Percentiles rank a stretch among this genome's conserved stretches.
These are phyloP conservation scores for Sporisorium graminicola DNA, from an alignment of 1,284 basidiomycete genomes.

Conservation along the genomic window DNA sequence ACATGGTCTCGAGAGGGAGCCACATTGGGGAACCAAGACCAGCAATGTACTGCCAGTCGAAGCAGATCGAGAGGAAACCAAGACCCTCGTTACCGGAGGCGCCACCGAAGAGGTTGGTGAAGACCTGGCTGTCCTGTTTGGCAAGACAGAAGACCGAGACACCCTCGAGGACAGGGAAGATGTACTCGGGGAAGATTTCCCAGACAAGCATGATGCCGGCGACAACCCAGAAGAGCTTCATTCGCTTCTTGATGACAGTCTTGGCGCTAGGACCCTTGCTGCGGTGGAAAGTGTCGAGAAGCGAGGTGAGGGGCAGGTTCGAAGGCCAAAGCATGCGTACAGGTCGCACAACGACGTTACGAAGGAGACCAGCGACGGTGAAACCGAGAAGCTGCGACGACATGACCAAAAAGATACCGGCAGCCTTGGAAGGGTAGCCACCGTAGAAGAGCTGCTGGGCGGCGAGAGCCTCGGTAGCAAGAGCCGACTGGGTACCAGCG, in stretches of 20 bases:
- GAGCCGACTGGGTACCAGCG: conserved; percentile 27
- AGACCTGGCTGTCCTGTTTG: conserved; percentile 33
- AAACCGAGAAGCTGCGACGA: conserved; percentile 79
- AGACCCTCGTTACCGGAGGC: conserved; percentile 44
- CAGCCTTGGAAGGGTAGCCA: conserved; percentile 31
- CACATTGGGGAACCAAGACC: conserved; percentile 29
- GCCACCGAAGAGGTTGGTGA: conserved; percentile 47
- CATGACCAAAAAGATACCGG: conserved; percentile 75
- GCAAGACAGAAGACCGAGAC: conserved; percentile 71
- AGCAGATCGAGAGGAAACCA: conserved; percentile 38
- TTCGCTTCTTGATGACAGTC: conserved; percentile 73
- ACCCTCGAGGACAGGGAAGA: conserved; percentile 66
- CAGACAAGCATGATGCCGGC: conserved; percentile 42
- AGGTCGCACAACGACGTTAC: conserved; percentile 40
- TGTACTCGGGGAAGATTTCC: conserved; percentile 73
- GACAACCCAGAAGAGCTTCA: conserved; percentile 76
- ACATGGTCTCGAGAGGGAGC: conserved; percentile 39
- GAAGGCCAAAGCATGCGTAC: conserved; percentile 68
- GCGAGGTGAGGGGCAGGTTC: conserved; percentile 56
- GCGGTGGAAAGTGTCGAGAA: conserved; percentile 62
- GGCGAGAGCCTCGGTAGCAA: conserved; percentile 33
- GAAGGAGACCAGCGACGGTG: conserved; percentile 72
- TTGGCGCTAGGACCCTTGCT: conserved; percentile 26
- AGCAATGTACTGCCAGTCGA: conserved; percentile 50
- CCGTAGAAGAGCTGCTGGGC: conserved; percentile 47